Evolutionary conservation across 352 stramenopile species (phyloP).

Genomic region (Saprolegnia parasitica): DNA sequence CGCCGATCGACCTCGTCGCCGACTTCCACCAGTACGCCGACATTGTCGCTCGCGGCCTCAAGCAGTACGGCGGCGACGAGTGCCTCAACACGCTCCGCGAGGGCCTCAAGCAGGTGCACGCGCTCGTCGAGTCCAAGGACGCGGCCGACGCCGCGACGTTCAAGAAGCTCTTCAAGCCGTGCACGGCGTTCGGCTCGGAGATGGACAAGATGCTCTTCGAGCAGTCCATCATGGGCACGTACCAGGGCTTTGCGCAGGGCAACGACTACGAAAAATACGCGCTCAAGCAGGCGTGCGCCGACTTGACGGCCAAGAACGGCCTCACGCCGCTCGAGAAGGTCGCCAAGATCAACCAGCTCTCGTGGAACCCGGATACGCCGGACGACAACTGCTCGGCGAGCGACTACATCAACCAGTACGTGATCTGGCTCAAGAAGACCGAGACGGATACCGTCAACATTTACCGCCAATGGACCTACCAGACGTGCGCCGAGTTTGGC

Average conservation of each 20-base stretch:
- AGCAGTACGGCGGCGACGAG: conserved; percentile 52
- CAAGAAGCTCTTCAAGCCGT: conserved; percentile 24
- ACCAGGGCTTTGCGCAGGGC: conserved; percentile 5
- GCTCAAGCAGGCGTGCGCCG: not conserved
- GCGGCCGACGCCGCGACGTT: conserved; percentile 16
- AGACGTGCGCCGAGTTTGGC: conserved; percentile 71
- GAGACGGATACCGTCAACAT: conserved; percentile 42
- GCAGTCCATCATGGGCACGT: conserved; percentile 14
- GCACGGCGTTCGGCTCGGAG: conserved; percentile 6
- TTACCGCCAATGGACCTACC: conserved; percentile 43
- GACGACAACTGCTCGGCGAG: conserved; percentile 5
- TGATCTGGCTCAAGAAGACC: too few relatives aligned
- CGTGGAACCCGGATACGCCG: too few relatives aligned
- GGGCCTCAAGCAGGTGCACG: conserved; percentile 40
- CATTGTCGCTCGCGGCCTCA: conserved; percentile 66
- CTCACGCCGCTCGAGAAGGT: conserved; percentile 23
- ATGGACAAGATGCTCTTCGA: conserved; percentile 10
- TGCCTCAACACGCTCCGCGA: conserved; percentile 59
- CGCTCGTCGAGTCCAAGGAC: conserved; percentile 5
- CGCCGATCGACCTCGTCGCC: conserved; percentile 62
- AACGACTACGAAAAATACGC: conserved; percentile 17
- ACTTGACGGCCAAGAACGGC: not conserved
- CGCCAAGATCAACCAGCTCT: not conserved
- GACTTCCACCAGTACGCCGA: conserved; percentile 63
- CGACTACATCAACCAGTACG: too few relatives aligned